Conservation (phyloP, 176 grass and related monocot species). For the Oryza glaberrima region DNA sequence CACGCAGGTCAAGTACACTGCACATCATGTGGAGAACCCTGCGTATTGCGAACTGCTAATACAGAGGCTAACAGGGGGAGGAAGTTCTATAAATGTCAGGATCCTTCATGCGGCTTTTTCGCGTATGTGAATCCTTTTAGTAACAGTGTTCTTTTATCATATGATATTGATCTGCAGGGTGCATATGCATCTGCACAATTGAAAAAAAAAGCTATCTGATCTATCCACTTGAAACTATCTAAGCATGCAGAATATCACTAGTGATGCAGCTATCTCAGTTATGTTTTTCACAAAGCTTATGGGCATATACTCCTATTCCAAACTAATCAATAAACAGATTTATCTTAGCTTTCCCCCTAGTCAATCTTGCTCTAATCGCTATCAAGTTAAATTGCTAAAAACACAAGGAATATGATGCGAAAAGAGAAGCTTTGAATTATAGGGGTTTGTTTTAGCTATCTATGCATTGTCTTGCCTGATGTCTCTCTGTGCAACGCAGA, state of each 20-base stretch:
- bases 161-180: not conserved
- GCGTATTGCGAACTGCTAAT: slow-evolving; percentile 65
- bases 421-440: not conserved
- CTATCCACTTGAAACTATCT: not conserved
- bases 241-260: not conserved
- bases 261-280: not conserved
- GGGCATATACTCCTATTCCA: not conserved
- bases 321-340: not conserved
- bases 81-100: slow-evolving; percentile 85
- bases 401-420: not conserved
- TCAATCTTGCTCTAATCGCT: not conserved
- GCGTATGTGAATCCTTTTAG: slow-evolving; percentile 46
- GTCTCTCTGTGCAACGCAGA: slow-evolving; percentile 43
- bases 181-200: not conserved
- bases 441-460: not conserved
- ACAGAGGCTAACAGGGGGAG: slow-evolving; percentile 89
- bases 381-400: not conserved
- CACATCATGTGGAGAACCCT: slow-evolving; percentile 65
- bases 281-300: not conserved
- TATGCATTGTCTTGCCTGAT: not conserved
- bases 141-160: not conserved
- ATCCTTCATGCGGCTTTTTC: slow-evolving; percentile 73
- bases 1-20: slow-evolving; percentile 71
- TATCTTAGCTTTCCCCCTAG: not conserved
- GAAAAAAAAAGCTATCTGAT: not conserved